phyloP scores from a whole-genome alignment of 768 basidiomycete genomes.

The Suillus plorans region DNA sequence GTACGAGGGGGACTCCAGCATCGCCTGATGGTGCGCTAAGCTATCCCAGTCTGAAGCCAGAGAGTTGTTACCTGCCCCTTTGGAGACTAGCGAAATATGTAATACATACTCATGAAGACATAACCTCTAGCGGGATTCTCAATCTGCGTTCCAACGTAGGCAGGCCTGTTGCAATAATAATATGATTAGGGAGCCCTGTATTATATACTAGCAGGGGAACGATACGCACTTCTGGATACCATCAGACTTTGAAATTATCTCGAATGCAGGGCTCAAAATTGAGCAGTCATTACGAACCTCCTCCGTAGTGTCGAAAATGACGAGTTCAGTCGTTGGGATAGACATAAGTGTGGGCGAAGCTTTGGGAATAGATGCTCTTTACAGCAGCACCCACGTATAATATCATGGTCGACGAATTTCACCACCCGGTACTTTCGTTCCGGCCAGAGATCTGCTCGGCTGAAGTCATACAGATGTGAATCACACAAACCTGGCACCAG shows the following conservation, averaged over 20 bases:
- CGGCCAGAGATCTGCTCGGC: background rate
- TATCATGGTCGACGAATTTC: background rate
- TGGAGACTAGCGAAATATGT: too few species aligned
- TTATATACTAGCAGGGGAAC: background rate
- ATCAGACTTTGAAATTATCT: conserved; percentile 10
- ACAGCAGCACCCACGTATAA: background rate
- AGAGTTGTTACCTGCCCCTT: background rate
- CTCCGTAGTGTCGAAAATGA: conserved; percentile 19
- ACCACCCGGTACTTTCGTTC: background rate
- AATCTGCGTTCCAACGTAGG: conserved; percentile 21
- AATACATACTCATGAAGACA: conserved; percentile 18
- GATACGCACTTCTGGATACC: conserved; percentile 17
- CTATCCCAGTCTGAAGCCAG: conserved; percentile 27
- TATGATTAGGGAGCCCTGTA: background rate
- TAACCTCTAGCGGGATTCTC: conserved; percentile 16
- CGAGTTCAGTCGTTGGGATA: conserved; percentile 23
- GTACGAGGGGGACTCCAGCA: conserved; percentile 10
- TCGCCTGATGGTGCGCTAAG: conserved; percentile 17
- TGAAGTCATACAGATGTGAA: background rate
- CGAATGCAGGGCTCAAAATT: conserved; percentile 6
- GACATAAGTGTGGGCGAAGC: conserved; percentile 6
- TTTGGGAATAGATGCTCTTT: background rate
- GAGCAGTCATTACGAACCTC: conserved; percentile 10
- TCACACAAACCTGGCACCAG: conserved; percentile 61
- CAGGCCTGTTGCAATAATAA: conserved; percentile 13